phyloP scores from a whole-genome alignment of 441 rosid genomes.

The Euphorbia corollata region DNA sequence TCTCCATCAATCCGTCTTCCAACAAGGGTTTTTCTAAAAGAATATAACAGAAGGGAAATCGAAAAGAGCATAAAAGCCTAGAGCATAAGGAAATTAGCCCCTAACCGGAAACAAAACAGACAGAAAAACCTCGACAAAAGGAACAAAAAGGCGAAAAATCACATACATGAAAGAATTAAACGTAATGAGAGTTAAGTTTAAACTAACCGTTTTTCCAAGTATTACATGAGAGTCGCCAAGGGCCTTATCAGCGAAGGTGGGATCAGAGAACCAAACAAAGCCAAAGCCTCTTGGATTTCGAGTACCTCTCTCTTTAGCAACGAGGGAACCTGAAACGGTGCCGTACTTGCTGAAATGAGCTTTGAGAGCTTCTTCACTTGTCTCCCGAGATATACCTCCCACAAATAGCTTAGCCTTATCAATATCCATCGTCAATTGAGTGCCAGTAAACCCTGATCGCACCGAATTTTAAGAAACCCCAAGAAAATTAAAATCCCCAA shows the following conservation, averaged over 20 bases:
- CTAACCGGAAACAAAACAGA: no score
- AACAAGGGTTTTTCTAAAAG: no score
- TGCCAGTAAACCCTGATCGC: constrained; percentile 23
- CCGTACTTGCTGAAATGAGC: constrained; percentile 66
- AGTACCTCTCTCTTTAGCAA: constrained; percentile 48
- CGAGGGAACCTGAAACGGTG: constrained; percentile 36
- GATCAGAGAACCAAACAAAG: constrained; percentile 57
- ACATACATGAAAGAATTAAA: neutral
- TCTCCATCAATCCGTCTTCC: no score
- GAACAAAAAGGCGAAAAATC: neutral
- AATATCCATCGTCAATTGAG: constrained; percentile 32
- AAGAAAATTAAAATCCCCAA: constrained; percentile 16
- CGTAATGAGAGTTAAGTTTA: neutral
- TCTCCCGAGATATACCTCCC: constrained; percentile 59
- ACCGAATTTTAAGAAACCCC: constrained; percentile 16
- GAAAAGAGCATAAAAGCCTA: no score
- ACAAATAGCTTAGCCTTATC: constrained; percentile 56
- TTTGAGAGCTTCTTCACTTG: constrained; percentile 45
- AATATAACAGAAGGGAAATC: no score
- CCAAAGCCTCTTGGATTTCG: constrained; percentile 58
- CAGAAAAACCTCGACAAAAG: neutral
- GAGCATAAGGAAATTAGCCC: no score
- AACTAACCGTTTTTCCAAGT: constrained; percentile 60
- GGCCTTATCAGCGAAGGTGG: constrained; percentile 43
- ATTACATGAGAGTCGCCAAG: constrained; percentile 49